These are phyloP conservation scores for Aspergillus udagawae DNA, from an alignment of 2,329 filamentous ascomycete species.

Conservation along the genomic window DNA sequence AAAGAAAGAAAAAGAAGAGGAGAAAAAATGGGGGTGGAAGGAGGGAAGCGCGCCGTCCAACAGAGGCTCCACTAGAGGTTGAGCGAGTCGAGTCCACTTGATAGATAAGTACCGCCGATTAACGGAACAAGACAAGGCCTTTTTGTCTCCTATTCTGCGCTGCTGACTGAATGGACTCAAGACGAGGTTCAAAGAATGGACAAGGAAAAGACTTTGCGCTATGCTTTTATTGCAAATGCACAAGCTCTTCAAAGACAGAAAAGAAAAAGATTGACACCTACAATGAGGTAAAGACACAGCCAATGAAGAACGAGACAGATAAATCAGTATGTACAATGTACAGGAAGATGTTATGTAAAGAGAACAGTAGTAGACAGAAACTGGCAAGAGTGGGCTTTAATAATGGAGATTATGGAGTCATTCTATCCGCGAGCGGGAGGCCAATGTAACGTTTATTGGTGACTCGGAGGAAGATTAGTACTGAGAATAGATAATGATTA, in stretches of 20 bases:
- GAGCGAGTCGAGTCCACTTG: not conserved
- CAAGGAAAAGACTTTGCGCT: not conserved
- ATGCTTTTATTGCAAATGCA: not conserved
- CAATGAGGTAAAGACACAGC: slow-evolving; percentile 6
- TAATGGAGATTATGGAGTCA: not conserved
- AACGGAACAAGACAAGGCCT: not conserved
- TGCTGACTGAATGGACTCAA: not conserved
- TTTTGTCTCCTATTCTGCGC: not conserved
- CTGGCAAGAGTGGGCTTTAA: not conserved
- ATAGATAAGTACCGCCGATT: not conserved
- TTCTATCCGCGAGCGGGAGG: not conserved
- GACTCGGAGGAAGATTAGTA: not conserved
- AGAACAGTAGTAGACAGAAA: slow-evolving; percentile 8
- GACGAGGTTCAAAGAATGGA: not conserved
- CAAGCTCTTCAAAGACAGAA: not conserved
- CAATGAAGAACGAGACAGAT: slow-evolving; percentile 11
- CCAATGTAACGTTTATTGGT: slow-evolving; percentile 10
- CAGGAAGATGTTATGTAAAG: slow-evolving; percentile 23
- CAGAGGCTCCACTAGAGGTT: not conserved
- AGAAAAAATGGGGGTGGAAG: not conserved
- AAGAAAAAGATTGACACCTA: not conserved
- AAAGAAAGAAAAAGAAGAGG: slow-evolving; percentile 2
- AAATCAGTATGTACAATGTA: slow-evolving; percentile 7
- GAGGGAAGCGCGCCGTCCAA: not conserved
- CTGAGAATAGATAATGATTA: not conserved